Evolutionary conservation across 805 yeast genomes (phyloP), one percentile per base, ranked within the genome.

Genomic region (Suhomyces prunicola): DNA sequence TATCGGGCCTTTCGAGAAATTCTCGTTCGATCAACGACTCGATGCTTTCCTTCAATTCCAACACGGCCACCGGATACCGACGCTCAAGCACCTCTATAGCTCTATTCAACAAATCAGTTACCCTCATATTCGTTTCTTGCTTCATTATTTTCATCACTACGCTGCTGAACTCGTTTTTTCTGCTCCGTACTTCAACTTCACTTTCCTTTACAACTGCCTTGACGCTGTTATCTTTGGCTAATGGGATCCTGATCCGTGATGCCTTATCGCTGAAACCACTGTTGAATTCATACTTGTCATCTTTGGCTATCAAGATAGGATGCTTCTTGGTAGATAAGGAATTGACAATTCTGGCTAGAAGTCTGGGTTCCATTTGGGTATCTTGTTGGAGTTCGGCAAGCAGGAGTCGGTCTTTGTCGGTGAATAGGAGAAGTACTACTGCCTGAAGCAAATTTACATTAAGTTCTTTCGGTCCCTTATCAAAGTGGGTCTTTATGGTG

Each of bases 391-490:
- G 52, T 31, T 71, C 65, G 0, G 52, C 48, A 12, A 69, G 51
- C 0, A 50, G 47, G 9, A 67, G 57, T 1, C 12, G 8, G 9
- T 69, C 68, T 1, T 39, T 12, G 0, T 71, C 65, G 44, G 75
- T 73, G 55, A 77, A 79, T 13, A 72, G 60, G 12, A 72, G 51
- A 3, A 80, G 55, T 0, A 78, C 67, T 1, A 71, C 61, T 0
- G 81, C 81, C 57, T 79, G 82, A 46, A 73, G 69, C n/a, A 78
- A 57, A 40, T 78, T 76, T 17, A 79, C 70, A 2, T 54, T 54
- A 31, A 76, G 60, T 24, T 72, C 76, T 48, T 70, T 71, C 7
- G 59, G 46, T 0, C 69, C 73, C 10, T 55, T 54, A 13, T 62
- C 61, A 55, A 78, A 77, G 19, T 60, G 54, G 2, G 69, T 69